Conservation (phyloP, 805 yeast species). For the Naumovozyma baii region DNA sequence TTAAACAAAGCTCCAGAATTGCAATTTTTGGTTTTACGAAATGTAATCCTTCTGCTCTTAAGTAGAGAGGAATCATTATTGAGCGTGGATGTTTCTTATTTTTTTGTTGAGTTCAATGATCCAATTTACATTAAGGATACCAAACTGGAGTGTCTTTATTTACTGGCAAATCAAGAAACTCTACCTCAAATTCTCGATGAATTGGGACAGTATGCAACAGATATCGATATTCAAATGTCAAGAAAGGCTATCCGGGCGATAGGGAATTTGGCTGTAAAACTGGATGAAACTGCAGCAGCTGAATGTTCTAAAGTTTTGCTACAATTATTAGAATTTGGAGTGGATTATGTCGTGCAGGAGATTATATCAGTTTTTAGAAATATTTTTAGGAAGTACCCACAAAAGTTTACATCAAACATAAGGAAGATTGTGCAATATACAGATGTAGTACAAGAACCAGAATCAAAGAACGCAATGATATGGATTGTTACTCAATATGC, state of each 20-base stretch:
- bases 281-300: slow-evolving; percentile 45
- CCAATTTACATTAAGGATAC: slow-evolving; percentile 85
- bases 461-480: slow-evolving; percentile 64
- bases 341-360: slow-evolving; percentile 72
- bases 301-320: slow-evolving; percentile 55
- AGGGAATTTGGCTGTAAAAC: slow-evolving; percentile 77
- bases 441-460: slow-evolving; percentile 60
- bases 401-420: slow-evolving; percentile 38
- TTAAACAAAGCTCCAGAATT: slow-evolving; percentile 72
- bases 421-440: slow-evolving; percentile 34
- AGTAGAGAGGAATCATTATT: slow-evolving; percentile 50
- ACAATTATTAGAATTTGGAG: slow-evolving; percentile 52
- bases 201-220: slow-evolving; percentile 77
- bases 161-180: slow-evolving; percentile 60
- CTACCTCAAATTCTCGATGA: slow-evolving; percentile 58
- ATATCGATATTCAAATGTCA: slow-evolving; percentile 77
- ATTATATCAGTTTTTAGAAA: slow-evolving; percentile 66
- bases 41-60: slow-evolving; percentile 63
- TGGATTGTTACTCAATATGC: slow-evolving; percentile 81
- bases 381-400: slow-evolving; percentile 67
- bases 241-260: slow-evolving; percentile 81
- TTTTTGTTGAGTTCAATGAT: slow-evolving; percentile 76
- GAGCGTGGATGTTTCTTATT: slow-evolving; percentile 59
- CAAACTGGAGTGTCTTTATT: slow-evolving; percentile 75
- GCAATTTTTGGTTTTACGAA: slow-evolving; percentile 73